Evolutionary conservation across 139 green algal genomes (phyloP).

Genomic region (Closterium sp.): DNA sequence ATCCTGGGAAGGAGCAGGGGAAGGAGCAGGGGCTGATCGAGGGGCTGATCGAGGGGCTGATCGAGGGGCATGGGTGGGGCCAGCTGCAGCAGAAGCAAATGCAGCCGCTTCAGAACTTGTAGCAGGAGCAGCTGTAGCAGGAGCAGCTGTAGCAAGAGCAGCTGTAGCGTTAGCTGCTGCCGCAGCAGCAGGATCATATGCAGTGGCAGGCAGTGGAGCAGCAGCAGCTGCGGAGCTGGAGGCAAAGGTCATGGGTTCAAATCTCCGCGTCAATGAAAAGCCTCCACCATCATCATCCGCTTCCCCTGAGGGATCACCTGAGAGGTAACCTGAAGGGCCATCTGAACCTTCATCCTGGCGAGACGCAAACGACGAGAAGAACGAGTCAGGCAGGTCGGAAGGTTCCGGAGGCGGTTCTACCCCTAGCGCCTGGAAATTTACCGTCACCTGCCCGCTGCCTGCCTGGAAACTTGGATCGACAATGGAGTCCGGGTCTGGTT

Average conservation of each 20-base stretch:
- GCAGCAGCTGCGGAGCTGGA: not conserved
- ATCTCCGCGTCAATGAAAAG: not conserved
- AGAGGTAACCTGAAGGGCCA: not conserved
- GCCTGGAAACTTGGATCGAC: not conserved
- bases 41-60: no score
- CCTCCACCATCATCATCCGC: not conserved
- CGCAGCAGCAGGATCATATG: not conserved
- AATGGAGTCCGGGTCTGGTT: not conserved
- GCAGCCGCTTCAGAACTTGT: no score
- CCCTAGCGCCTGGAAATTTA: not conserved
- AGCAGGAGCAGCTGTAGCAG: no score
- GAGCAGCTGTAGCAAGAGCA: no score
- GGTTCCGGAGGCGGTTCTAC: not conserved
- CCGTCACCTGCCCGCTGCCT: not conserved
- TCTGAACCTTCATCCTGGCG: not conserved
- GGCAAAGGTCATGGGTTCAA: not conserved
- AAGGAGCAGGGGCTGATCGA: no score
- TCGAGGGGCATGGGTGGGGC: no score
- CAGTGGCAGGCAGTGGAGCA: not conserved
- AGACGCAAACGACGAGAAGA: not conserved
- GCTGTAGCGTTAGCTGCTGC: no score
- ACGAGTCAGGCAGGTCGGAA: not conserved
- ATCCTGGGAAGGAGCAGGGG: no score
- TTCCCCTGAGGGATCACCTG: no score
- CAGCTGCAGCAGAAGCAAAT: no score